These are phyloP conservation scores for Articulospora tetracladia DNA, from an alignment of 495 filamentous ascomycete genomes.

Conservation along the genomic window DNA sequence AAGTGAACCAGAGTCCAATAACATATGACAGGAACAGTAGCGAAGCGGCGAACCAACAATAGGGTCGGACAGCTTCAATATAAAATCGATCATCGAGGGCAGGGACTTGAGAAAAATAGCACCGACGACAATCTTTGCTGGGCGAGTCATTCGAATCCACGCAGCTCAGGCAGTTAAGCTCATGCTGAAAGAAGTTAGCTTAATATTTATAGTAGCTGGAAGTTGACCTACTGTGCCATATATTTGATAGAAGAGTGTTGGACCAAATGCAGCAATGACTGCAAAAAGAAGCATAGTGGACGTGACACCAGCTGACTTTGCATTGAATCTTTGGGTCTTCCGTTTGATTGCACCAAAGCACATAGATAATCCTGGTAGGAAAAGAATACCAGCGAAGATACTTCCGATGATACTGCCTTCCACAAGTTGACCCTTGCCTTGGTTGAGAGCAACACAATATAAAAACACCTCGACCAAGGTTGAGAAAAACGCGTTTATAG, in stretches of 20 bases:
- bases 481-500: slow-evolving; percentile 99
- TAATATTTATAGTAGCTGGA: neutral
- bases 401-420: slow-evolving; percentile 97
- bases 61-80: slow-evolving; percentile 83
- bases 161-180: slow-evolving; percentile 86
- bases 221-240: slow-evolving; percentile 76
- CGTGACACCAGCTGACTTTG: slow-evolving; percentile 92
- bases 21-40: slow-evolving; percentile 90
- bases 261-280: slow-evolving; percentile 93
- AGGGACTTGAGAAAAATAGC: slow-evolving; percentile 90
- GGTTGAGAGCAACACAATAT: slow-evolving; percentile 89
- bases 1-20: slow-evolving; percentile 93
- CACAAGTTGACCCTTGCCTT: slow-evolving; percentile 90
- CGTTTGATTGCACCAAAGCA: slow-evolving; percentile 97
- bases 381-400: slow-evolving; percentile 94
- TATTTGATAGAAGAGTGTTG: slow-evolving; percentile 98
- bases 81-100: slow-evolving; percentile 85
- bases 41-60: slow-evolving; percentile 80
- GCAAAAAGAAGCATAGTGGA: slow-evolving; percentile 98
- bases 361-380: slow-evolving; percentile 97
- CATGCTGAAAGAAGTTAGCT: slow-evolving; percentile 59
- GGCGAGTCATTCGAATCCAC: slow-evolving; percentile 40
- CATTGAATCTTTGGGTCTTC: slow-evolving; percentile 98
- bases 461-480: slow-evolving; percentile 97
- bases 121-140: slow-evolving; percentile 74